These are phyloP conservation scores for Casuarina equisetifolia DNA, from an alignment of 306 rosid species.

Conservation along the genomic window DNA sequence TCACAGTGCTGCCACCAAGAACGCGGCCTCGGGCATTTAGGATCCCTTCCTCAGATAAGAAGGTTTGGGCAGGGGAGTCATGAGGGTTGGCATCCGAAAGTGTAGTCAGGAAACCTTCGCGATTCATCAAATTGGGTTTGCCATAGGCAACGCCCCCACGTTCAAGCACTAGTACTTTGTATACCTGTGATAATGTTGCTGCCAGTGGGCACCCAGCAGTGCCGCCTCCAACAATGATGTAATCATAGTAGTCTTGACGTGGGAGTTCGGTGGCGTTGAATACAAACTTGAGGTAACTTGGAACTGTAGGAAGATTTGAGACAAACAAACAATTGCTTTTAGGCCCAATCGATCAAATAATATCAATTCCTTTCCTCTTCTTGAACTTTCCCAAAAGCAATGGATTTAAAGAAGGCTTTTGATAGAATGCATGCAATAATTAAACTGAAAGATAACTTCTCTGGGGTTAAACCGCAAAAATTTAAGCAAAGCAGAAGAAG, in stretches of 20 bases:
- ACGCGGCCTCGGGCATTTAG: conserved; percentile 85
- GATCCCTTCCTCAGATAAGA: conserved; percentile 84
- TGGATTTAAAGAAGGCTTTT: neutral
- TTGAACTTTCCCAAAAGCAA: neutral
- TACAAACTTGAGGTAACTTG: conserved; percentile 52
- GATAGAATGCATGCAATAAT: neutral
- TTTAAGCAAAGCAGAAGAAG: neutral
- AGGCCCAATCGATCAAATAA: neutral
- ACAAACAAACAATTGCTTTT: neutral
- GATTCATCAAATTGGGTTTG: conserved; percentile 51
- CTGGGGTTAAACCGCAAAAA: neutral
- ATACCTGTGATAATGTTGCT: conserved; percentile 60
- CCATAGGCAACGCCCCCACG: conserved; percentile 60
- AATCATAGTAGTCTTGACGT: conserved; percentile 71
- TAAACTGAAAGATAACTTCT: neutral
- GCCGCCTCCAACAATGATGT: conserved; percentile 88
- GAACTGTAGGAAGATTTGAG: conserved; percentile 21
- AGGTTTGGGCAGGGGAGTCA: conserved; percentile 66
- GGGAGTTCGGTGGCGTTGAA: conserved; percentile 70
- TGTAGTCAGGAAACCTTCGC: conserved; percentile 80
- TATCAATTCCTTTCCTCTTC: neutral
- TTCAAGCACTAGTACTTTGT: conserved; percentile 66
- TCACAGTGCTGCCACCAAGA: conserved; percentile 94
- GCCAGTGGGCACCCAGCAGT: conserved; percentile 94
- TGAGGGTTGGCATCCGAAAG: conserved; percentile 38